Conservation (phyloP, 2,329 filamentous ascomycete species). For the Ceratocystis diversiconidia region DNA sequence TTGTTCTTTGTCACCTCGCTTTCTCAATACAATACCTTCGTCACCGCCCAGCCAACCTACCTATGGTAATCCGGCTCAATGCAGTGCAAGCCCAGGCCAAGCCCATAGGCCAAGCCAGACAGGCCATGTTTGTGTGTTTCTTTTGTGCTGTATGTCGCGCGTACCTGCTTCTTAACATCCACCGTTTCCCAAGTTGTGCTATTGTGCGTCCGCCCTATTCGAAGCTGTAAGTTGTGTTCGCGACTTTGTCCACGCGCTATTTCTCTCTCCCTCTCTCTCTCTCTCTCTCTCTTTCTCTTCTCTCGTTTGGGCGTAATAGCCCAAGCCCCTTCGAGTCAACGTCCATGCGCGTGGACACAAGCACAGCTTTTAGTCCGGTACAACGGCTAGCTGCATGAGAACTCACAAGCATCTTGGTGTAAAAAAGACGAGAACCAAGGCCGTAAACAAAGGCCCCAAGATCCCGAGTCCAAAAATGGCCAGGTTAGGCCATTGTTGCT, state of each 20-base stretch:
- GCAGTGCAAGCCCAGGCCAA: too few relatives aligned
- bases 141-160: not conserved
- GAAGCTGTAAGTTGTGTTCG: not conserved
- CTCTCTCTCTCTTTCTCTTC: not conserved
- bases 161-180: slow-evolving; percentile 3
- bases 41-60: not conserved
- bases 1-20: not conserved
- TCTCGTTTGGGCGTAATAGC: not conserved
- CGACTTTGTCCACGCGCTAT: too few relatives aligned
- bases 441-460: too few relatives aligned
- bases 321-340: not conserved
- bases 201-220: not conserved
- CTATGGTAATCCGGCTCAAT: too few relatives aligned
- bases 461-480: not conserved
- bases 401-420: not conserved
- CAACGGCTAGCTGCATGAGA: not conserved
- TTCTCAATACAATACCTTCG: not conserved
- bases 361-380: not conserved
- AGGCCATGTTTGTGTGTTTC: not conserved
- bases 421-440: not conserved
- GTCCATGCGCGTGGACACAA: not conserved
- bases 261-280: not conserved
- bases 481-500: not conserved
- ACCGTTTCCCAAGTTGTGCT: not conserved
- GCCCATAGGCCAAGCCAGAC: too few relatives aligned